These are phyloP conservation scores for Recurvomyces mirabilis DNA, from an alignment of 495 filamentous ascomycete genomes.

Conservation along the genomic window DNA sequence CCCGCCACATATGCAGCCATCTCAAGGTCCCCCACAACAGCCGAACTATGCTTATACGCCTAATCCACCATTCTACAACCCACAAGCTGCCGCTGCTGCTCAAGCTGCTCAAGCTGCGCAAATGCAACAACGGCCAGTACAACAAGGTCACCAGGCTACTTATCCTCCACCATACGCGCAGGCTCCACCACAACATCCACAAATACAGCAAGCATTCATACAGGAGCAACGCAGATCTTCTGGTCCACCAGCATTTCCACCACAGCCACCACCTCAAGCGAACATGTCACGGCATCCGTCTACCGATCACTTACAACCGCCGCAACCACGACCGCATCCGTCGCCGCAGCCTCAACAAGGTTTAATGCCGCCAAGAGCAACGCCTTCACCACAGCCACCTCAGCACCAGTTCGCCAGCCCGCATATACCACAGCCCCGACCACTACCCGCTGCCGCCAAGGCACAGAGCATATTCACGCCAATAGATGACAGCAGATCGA, in stretches of 20 bases:
- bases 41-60: constrained; percentile 80
- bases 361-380: constrained; percentile 1
- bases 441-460: constrained; percentile 53
- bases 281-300: constrained; percentile 18
- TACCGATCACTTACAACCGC: constrained; percentile 32
- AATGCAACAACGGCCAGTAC: constrained; percentile 31
- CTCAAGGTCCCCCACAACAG: constrained; percentile 42
- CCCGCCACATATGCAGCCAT: constrained; percentile 47
- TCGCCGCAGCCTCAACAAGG: constrained; percentile 30
- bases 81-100: no score
- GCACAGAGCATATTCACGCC: constrained; percentile 93
- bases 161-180: constrained; percentile 21
- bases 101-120: no score
- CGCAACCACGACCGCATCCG: constrained; percentile 39
- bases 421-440: constrained; percentile 47
- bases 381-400: constrained; percentile 23
- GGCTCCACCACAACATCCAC: constrained; percentile 32
- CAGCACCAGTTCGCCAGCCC: constrained; percentile 39
- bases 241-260: constrained; percentile 46
- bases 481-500: constrained; percentile 83
- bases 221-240: constrained; percentile 57
- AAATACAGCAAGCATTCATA: constrained; percentile 52
- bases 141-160: constrained; percentile 27
- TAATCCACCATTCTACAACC: constrained; percentile 75
- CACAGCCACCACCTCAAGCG: constrained; percentile 33